A percentile compares a stretch with the other conserved stretches of the same genome.
These are phyloP conservation scores for Geranium incanum DNA, from an alignment of 441 rosid species.

Conservation along the genomic window DNA sequence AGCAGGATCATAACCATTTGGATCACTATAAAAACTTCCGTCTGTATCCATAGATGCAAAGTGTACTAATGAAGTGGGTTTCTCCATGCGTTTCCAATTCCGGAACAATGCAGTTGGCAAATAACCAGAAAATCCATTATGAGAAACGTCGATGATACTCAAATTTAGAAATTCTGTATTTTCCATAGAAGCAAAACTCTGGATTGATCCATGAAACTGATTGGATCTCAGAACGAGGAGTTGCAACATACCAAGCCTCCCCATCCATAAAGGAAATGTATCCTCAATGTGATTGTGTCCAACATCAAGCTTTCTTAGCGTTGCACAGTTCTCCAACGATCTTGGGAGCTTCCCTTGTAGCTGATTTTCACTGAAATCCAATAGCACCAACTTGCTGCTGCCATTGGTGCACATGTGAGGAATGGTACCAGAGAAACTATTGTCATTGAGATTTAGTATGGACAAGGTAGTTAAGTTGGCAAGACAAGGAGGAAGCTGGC, in stretches of 20 bases:
- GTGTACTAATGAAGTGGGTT: background rate
- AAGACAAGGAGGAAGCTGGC: constrained; percentile 17
- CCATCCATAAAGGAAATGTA: constrained; percentile 38
- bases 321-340: constrained; percentile 24
- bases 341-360: constrained; percentile 25
- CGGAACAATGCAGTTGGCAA: constrained; percentile 25
- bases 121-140: background rate
- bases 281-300: constrained; percentile 23
- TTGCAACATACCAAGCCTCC: constrained; percentile 14
- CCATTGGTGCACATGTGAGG: constrained; percentile 16
- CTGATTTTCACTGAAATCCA: constrained; percentile 23
- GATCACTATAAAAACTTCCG: background rate
- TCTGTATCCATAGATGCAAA: background rate
- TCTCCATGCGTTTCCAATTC: constrained; percentile 20
- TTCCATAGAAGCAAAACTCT: background rate
- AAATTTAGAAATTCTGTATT: background rate
- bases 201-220: constrained; percentile 22
- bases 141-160: background rate
- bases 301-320: constrained; percentile 15
- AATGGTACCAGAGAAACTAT: constrained; percentile 20
- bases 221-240: constrained; percentile 28
- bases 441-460: background rate
- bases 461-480: constrained; percentile 18
- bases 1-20: too few species aligned
- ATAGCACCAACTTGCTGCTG: constrained; percentile 3